A percentile compares a stretch with the other conserved stretches of the same genome.
Evolutionary conservation across 2,329 filamentous ascomycete genomes (phyloP).

Genomic region (Exophiala lecanii-corni): DNA sequence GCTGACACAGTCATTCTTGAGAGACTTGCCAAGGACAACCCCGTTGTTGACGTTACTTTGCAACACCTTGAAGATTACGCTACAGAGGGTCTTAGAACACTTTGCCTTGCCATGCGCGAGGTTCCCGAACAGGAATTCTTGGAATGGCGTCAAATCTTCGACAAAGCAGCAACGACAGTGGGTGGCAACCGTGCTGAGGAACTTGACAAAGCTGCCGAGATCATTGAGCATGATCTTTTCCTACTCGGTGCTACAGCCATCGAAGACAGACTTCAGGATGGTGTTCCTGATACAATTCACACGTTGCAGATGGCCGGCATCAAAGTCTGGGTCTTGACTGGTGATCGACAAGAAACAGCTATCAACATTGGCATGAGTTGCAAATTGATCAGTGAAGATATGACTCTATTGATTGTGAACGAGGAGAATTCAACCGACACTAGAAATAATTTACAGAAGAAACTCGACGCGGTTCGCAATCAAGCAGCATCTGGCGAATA

Average conservation of each 20-base stretch:
- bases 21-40: conserved; percentile 75
- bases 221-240: conserved; percentile 89
- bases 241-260: conserved; percentile 94
- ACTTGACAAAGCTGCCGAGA: conserved; percentile 90
- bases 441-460: conserved; percentile 85
- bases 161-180: conserved; percentile 83
- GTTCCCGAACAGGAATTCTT: conserved; percentile 82
- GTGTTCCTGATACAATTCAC: conserved; percentile 96
- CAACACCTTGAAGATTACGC: conserved; percentile 98
- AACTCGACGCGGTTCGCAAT: conserved; percentile 80
- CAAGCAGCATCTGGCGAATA: conserved; percentile 62
- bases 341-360: conserved; percentile 94
- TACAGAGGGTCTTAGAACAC: conserved; percentile 86
- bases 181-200: conserved; percentile 90
- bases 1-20: conserved; percentile 97
- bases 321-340: conserved; percentile 97
- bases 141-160: conserved; percentile 82
- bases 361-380: conserved; percentile 99
- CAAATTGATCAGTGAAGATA: conserved; percentile 96
- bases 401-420: conserved; percentile 95
- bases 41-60: conserved; percentile 81
- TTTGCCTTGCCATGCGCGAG: conserved; percentile 93
- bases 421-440: conserved; percentile 77
- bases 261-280: conserved; percentile 93
- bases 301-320: conserved; percentile 95